Evolutionary conservation across 2,329 filamentous ascomycete species (phyloP).

Genomic region (Alternaria conjuncta): DNA sequence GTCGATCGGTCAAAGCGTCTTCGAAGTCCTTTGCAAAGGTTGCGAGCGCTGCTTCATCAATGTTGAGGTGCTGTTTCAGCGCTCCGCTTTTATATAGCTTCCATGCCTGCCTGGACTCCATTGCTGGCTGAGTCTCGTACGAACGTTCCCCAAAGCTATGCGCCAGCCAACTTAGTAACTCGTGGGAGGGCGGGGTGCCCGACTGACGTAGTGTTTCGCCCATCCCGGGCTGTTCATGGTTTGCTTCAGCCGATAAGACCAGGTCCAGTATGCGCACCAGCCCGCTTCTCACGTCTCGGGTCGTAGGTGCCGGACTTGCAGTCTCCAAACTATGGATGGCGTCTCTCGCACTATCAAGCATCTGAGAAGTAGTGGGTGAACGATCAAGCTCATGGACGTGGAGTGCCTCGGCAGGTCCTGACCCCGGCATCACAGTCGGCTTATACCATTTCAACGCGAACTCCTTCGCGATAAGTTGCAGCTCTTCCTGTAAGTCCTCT

Average conservation of each 20-base stretch:
- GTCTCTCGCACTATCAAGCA: not conserved
- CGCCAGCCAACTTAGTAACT: not conserved
- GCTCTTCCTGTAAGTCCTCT: not conserved
- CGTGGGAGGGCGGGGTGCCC: not conserved
- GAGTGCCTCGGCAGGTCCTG: not conserved
- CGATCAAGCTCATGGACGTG: not conserved
- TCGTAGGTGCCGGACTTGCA: accelerated
- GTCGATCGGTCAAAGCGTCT: not conserved
- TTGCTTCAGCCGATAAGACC: not conserved
- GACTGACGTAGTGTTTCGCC: not conserved
- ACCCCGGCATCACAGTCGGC: not conserved
- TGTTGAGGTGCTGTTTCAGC: not conserved
- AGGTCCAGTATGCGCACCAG: not conserved
- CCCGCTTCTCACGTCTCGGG: not conserved
- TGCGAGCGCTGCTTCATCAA: not conserved
- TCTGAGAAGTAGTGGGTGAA: not conserved
- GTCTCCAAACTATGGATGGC: not conserved
- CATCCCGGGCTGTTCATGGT: not conserved
- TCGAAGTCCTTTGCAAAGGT: not conserved
- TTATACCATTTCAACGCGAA: not conserved
- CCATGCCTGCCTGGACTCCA: not conserved
- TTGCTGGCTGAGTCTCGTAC: not conserved
- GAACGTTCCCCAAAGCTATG: not conserved
- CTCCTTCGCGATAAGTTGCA: not conserved
- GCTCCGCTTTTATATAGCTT: not conserved